Conservation (phyloP, 768 basidiomycete species). For the Pleurotus tuber-regium region DNA sequence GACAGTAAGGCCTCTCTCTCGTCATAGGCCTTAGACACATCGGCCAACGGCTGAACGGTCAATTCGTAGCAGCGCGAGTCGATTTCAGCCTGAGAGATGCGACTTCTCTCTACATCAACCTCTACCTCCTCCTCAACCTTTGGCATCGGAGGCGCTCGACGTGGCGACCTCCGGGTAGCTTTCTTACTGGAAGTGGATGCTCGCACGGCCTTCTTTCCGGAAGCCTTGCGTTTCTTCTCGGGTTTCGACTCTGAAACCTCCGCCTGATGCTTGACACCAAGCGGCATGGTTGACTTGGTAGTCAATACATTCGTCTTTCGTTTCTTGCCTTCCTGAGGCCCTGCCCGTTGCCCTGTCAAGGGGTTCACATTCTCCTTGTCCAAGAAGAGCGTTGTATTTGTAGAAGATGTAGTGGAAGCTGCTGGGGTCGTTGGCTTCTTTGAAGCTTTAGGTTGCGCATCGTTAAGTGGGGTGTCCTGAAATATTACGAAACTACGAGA, state of each 20-base stretch:
- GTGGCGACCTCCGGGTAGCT: slow-evolving; percentile 34
- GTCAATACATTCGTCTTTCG: slow-evolving; percentile 60
- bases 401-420: background rate
- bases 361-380: slow-evolving; percentile 85
- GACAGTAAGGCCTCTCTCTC: slow-evolving; percentile 24
- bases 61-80: slow-evolving; percentile 79
- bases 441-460: background rate
- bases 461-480: background rate
- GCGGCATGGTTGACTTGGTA: slow-evolving; percentile 43
- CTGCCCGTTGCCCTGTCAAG: slow-evolving; percentile 62
- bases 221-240: slow-evolving; percentile 65
- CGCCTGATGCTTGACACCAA: slow-evolving; percentile 42
- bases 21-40: slow-evolving; percentile 74
- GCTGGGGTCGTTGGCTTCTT: background rate
- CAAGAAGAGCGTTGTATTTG: slow-evolving; percentile 11
- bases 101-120: slow-evolving; percentile 23
- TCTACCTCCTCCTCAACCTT: slow-evolving; percentile 53
- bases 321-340: slow-evolving; percentile 47
- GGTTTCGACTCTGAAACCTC: slow-evolving; percentile 39
- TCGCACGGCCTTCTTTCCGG: slow-evolving; percentile 39
- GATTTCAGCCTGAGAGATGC: slow-evolving; percentile 49
- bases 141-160: slow-evolving; percentile 59
- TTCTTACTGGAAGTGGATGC: slow-evolving; percentile 31
- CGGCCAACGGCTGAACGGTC: slow-evolving; percentile 75
- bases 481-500: slow-evolving; percentile 8